phyloP scores from a whole-genome alignment of 116 monocot species.

The Cymodocea nodosa region DNA sequence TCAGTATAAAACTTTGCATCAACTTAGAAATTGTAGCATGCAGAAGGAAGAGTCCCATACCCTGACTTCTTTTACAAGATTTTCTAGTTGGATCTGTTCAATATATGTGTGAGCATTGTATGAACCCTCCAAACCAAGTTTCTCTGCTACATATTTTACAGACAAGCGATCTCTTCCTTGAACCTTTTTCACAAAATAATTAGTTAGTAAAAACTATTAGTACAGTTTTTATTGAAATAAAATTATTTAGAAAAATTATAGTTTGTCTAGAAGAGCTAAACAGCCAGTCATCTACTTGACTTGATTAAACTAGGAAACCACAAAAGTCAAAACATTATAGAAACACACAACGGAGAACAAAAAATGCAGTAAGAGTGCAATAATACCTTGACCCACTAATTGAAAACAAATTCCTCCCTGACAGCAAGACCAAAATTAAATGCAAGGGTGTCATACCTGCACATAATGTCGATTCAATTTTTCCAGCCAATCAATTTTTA shows the following conservation, averaged over 20 bases:
- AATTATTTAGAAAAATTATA: no score
- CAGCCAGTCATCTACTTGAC: no score
- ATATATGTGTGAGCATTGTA: conserved; percentile 94
- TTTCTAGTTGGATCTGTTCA: conserved; percentile 97
- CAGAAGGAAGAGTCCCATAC: conserved; percentile 24
- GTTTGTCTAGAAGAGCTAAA: no score
- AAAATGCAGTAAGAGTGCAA: no score
- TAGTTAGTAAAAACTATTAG: background rate
- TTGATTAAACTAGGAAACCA: no score
- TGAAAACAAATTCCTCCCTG: no score
- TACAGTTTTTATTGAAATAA: no score
- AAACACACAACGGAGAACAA: background rate
- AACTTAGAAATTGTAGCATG: background rate
- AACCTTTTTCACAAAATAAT: conserved; percentile 32
- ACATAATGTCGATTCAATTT: conserved; percentile 35
- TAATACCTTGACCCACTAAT: no score
- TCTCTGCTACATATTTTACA: conserved; percentile 59
- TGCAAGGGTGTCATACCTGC: conserved; percentile 34
- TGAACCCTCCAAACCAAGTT: conserved; percentile 79
- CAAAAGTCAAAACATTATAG: no score
- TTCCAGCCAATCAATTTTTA: conserved; percentile 42
- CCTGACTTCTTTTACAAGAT: conserved; percentile 92
- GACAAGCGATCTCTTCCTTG: conserved; percentile 86
- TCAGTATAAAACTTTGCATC: background rate
- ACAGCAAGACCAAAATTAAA: no score